A percentile compares a stretch with the other conserved stretches of the same genome.
phyloP scores from a whole-genome alignment of 1,284 basidiomycete species.

The Puccinia triticina region DNA sequence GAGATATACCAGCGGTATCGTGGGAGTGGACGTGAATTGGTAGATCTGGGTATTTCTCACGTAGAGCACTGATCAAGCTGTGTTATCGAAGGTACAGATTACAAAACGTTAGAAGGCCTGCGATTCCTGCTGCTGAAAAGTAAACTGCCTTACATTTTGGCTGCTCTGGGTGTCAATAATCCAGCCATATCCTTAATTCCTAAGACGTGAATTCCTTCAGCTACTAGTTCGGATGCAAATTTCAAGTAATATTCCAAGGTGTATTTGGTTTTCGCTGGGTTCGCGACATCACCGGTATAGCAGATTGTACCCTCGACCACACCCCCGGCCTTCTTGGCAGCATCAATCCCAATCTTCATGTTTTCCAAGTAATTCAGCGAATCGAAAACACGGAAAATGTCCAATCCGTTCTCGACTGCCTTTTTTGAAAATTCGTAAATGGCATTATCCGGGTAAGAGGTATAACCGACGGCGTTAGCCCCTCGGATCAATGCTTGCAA shows the following conservation, averaged over 20 bases:
- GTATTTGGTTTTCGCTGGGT: constrained; percentile 95
- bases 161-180: constrained; percentile 90
- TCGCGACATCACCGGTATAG: constrained; percentile 97
- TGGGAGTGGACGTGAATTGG: constrained; percentile 99
- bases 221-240: constrained; percentile 89
- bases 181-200: constrained; percentile 99
- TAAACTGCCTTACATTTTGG: constrained; percentile 69
- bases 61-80: constrained; percentile 87
- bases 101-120: constrained; percentile 43
- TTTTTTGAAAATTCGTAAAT: constrained; percentile 82
- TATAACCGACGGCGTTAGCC: constrained; percentile 99
- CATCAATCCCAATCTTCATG: constrained; percentile 96
- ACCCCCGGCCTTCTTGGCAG: constrained; percentile 99
- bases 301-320: constrained; percentile 97
- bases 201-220: constrained; percentile 94
- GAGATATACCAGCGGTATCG: constrained; percentile 97
- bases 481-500: constrained; percentile 98
- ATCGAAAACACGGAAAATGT: constrained; percentile 99
- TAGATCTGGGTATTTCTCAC: constrained; percentile 93
- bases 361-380: constrained; percentile 97
- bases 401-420: constrained; percentile 97
- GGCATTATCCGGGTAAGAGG: constrained; percentile 98
- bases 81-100: constrained; percentile 35
- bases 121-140: not conserved
- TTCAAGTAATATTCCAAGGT: constrained; percentile 97